Conservation (phyloP, 2,329 filamentous ascomycete genomes). For the Pseudocercospora vitis region DNA sequence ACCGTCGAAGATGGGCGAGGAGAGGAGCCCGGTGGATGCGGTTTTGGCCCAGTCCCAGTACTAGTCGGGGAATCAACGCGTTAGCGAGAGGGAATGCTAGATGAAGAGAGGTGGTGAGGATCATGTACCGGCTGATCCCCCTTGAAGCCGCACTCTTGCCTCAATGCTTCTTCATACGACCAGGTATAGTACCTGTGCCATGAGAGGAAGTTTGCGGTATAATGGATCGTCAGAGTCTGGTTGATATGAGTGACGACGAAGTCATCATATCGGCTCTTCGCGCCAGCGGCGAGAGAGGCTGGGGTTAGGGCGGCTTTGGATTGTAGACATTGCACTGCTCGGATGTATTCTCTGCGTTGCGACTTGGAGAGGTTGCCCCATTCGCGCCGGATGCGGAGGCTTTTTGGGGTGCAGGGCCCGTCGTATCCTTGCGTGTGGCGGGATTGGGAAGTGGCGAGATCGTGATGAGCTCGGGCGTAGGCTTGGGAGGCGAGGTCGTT, state of each 20-base stretch:
- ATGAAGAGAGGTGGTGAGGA: constrained; percentile 38
- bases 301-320: neutral
- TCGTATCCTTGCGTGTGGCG: neutral
- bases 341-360: constrained; percentile 23
- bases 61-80: too few relatives aligned
- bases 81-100: too few relatives aligned
- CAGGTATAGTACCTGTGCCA: constrained; percentile 47
- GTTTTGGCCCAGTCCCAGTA: constrained; percentile 42
- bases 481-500: neutral
- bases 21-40: constrained; percentile 44
- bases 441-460: neutral
- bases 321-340: constrained; percentile 5
- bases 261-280: constrained; percentile 34
- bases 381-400: constrained; percentile 32
- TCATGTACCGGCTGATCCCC: constrained; percentile 30
- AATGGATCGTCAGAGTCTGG: constrained; percentile 23
- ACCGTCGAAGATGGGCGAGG: constrained; percentile 57
- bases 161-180: constrained; percentile 44
- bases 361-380: constrained; percentile 36
- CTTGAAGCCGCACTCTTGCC: constrained; percentile 44
- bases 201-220: constrained; percentile 29
- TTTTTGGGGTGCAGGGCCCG: neutral
- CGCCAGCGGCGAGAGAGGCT: constrained; percentile 24
- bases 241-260: constrained; percentile 34
- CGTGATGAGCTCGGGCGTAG: neutral